phyloP scores from a whole-genome alignment of 176 grass and related monocot genomes.

The Echinochloa phyllopogon region DNA sequence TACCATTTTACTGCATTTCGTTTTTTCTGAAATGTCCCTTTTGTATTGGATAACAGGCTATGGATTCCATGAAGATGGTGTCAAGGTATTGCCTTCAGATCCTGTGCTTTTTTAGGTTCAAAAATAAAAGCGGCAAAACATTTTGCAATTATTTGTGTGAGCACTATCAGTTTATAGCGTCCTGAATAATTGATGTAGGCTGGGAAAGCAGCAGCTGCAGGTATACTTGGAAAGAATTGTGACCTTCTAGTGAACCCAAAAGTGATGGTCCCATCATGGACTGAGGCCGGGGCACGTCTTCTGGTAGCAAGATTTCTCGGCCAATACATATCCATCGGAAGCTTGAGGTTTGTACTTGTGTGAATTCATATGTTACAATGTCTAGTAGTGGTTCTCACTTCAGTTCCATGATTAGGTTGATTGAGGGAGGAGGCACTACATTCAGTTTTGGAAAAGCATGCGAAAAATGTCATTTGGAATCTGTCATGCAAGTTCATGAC shows the following conservation, averaged over 20 bases:
- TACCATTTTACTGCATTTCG: not conserved
- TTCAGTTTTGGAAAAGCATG: constrained; percentile 59
- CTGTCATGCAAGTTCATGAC: constrained; percentile 59
- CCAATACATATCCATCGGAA: constrained; percentile 65
- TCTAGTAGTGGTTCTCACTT: not conserved
- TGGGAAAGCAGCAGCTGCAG: constrained; percentile 55
- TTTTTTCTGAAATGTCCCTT: constrained; percentile 21
- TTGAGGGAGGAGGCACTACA: constrained; percentile 75
- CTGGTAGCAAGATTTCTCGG: constrained; percentile 74
- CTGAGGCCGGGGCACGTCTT: constrained; percentile 62
- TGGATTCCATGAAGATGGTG: constrained; percentile 84
- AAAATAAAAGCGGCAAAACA: not conserved
- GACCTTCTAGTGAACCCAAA: constrained; percentile 60
- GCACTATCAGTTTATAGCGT: not conserved
- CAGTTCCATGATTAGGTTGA: constrained; percentile 40
- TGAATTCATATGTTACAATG: not conserved
- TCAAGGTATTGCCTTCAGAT: constrained; percentile 40
- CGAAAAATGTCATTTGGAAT: constrained; percentile 46
- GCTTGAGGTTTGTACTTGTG: constrained; percentile 60
- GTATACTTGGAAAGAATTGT: constrained; percentile 46
- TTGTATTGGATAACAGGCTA: constrained; percentile 50
- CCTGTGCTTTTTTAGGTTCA: not conserved
- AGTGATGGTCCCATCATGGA: constrained; percentile 71
- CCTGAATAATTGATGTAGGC: constrained; percentile 40
- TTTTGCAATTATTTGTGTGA: not conserved